Conservation (phyloP, 1,284 basidiomycete species). For the Leccinum insolens region DNA sequence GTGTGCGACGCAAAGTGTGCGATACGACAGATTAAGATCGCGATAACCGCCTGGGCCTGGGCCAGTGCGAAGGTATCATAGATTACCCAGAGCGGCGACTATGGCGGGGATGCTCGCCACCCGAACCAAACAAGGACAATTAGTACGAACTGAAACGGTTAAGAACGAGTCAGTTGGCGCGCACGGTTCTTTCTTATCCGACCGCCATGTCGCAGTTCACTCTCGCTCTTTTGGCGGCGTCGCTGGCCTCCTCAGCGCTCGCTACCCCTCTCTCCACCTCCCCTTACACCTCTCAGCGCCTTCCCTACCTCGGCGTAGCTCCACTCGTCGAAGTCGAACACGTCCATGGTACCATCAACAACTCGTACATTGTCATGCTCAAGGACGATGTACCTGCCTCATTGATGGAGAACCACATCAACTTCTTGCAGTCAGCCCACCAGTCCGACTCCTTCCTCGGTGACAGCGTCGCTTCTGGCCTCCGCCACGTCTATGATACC, state of each 20-base stretch:
- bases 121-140: conserved; percentile 33
- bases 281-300: conserved; percentile 43
- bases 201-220: conserved; percentile 44
- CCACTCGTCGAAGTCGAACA: conserved; percentile 60
- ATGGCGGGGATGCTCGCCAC: conserved; percentile 26
- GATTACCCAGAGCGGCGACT: conserved; percentile 1
- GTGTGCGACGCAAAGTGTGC: too few species aligned
- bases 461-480: conserved; percentile 49
- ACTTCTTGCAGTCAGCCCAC: conserved; percentile 66
- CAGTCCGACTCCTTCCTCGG: conserved; percentile 49
- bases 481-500: conserved; percentile 74
- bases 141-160: conserved; percentile 15
- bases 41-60: too few species aligned
- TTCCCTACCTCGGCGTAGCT: conserved; percentile 54
- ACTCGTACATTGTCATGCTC: conserved; percentile 90
- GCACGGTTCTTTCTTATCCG: conserved; percentile 13
- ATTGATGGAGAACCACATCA: conserved; percentile 74
- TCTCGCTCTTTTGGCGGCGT: conserved; percentile 45
- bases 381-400: conserved; percentile 66
- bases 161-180: conserved; percentile 21
- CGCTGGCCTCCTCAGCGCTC: conserved; percentile 42
- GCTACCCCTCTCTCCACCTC: conserved; percentile 71
- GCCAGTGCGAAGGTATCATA: background rate
- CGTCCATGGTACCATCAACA: conserved; percentile 75
- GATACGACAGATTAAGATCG: too few species aligned